These are phyloP conservation scores for Penicillium sp. DNA, from an alignment of 2,329 filamentous ascomycete species.

Conservation along the genomic window DNA sequence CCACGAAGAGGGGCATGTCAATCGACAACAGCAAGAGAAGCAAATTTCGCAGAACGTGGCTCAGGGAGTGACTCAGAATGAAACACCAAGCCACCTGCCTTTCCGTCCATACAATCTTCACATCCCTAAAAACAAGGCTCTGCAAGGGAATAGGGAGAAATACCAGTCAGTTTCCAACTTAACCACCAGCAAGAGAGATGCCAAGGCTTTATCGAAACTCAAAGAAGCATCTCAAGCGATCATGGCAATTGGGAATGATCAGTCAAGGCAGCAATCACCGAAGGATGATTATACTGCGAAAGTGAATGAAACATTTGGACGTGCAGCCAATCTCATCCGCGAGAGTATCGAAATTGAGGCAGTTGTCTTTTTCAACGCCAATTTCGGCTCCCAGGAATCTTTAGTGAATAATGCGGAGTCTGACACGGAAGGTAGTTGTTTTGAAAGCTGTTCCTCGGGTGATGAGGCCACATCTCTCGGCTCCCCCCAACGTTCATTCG, in stretches of 20 bases:
- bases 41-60: constrained; percentile 2
- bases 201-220: neutral
- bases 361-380: constrained; percentile 27
- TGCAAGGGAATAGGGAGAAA: neutral
- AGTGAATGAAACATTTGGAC: constrained; percentile 35
- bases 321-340: constrained; percentile 44
- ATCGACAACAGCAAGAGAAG: constrained; percentile 14
- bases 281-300: constrained; percentile 6
- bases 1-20: constrained; percentile 9
- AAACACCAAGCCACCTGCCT: neutral
- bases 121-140: neutral
- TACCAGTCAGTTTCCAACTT: neutral
- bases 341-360: constrained; percentile 42
- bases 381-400: constrained; percentile 8
- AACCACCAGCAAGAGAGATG: neutral
- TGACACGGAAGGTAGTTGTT: constrained; percentile 4
- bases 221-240: neutral
- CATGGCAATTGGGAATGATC: neutral
- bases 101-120: constrained; percentile 4
- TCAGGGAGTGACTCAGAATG: neutral
- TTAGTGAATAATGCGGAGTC: constrained; percentile 1
- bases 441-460: constrained; percentile 12
- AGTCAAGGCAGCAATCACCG: neutral
- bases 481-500: neutral
- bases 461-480: constrained; percentile 1